A percentile compares a stretch with the other conserved stretches of the same genome.
Conservation (phyloP, 2,329 filamentous ascomycete species). For the Dryadomyces quercivorus region DNA sequence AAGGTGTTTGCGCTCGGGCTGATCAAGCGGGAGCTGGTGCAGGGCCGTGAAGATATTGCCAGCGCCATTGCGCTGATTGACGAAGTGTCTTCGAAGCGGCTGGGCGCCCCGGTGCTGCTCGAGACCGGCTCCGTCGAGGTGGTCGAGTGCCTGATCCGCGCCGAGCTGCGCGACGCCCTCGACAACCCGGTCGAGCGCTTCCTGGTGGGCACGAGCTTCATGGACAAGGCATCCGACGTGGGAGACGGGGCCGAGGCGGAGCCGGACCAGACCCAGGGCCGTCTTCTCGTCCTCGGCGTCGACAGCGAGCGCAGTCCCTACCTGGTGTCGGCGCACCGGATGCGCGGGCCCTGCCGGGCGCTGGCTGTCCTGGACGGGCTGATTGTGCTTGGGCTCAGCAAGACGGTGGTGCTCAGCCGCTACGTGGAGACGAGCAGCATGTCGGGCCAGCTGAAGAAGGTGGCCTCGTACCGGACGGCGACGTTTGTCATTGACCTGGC, state of each 20-base stretch:
- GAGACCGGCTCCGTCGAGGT: constrained; percentile 48
- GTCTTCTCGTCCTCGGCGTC: constrained; percentile 77
- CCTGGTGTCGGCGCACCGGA: constrained; percentile 52
- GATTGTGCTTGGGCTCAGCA: constrained; percentile 79
- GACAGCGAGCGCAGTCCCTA: constrained; percentile 63
- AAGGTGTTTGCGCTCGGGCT: constrained; percentile 81
- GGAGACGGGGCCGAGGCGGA: constrained; percentile 20
- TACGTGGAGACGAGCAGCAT: constrained; percentile 44
- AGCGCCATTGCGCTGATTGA: constrained; percentile 85
- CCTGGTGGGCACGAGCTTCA: constrained; percentile 76
- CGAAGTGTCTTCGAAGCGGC: constrained; percentile 71
- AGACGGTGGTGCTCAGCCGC: constrained; percentile 57
- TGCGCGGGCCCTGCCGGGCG: constrained; percentile 73
- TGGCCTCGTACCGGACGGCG: constrained; percentile 67
- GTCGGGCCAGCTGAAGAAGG: constrained; percentile 50
- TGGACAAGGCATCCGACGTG: constrained; percentile 35
- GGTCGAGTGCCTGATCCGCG: constrained; percentile 72
- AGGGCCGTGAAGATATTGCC: constrained; percentile 61
- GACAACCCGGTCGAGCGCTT: constrained; percentile 61
- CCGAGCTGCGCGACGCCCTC: constrained; percentile 50
- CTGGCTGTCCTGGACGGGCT: constrained; percentile 53
- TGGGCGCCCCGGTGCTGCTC: constrained; percentile 58
- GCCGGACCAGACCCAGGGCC: constrained; percentile 48
- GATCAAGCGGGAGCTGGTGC: constrained; percentile 58
- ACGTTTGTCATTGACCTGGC: constrained; percentile 75